Percentiles rank a stretch among this genome's conserved stretches.
These are phyloP conservation scores for Boletus edulis DNA, from an alignment of 768 basidiomycete genomes.

Conservation along the genomic window DNA sequence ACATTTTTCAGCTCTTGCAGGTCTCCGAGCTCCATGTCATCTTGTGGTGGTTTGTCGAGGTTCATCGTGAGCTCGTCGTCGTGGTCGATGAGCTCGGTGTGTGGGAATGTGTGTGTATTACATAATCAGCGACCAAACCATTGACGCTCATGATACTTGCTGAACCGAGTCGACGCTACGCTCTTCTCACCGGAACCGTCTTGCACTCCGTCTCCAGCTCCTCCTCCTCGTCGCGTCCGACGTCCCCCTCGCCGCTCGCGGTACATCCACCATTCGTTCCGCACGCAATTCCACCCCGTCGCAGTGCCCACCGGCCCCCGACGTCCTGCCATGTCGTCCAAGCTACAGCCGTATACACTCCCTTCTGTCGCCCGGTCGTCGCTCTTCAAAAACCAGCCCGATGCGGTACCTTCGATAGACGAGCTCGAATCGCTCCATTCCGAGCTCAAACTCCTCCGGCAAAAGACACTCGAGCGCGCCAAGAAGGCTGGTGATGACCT, in stretches of 20 bases:
- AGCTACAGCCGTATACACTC: conserved; percentile 47
- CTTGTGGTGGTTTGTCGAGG: background rate
- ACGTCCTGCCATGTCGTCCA: conserved; percentile 55
- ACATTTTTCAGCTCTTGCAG: background rate
- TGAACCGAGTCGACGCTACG: conserved; percentile 1
- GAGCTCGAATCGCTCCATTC: conserved; percentile 65
- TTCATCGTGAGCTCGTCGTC: background rate
- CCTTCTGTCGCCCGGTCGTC: conserved; percentile 54
- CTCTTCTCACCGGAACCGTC: no score
- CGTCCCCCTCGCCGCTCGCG: conserved; percentile 10
- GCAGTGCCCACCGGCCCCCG: conserved; percentile 15
- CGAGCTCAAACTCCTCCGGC: conserved; percentile 56
- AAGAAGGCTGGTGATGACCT: conserved; percentile 78
- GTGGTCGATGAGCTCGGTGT: background rate
- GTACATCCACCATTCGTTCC: conserved; percentile 7
- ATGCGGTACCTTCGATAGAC: conserved; percentile 65
- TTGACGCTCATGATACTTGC: conserved; percentile 27
- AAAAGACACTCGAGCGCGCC: conserved; percentile 56
- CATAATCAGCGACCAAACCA: conserved; percentile 24
- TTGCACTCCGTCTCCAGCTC: background rate
- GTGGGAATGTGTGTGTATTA: background rate
- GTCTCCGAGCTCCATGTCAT: background rate
- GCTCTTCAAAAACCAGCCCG: conserved; percentile 62
- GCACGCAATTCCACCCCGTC: conserved; percentile 7
- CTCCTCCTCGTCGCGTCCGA: conserved; percentile 12